Evolutionary conservation across 768 basidiomycete species (phyloP), one percentile per base, ranked within the genome.

Genomic region (Pulveroboletus sp.): DNA sequence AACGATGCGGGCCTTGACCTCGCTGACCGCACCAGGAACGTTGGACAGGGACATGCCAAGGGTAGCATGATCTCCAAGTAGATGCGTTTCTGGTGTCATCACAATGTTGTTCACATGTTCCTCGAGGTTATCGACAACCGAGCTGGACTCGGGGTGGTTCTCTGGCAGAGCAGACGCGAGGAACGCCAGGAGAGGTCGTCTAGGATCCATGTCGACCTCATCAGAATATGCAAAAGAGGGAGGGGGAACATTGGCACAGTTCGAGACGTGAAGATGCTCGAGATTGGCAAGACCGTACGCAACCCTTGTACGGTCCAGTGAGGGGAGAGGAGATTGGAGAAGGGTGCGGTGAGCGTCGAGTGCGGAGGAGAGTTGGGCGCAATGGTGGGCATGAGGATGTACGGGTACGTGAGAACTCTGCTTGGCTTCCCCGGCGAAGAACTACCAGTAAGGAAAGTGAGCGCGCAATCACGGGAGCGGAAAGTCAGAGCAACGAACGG

Each of bases 1-100:
- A 0, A 84, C 86, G 50, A 93, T 69, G 50, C 77, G 78, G 2
- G 83, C 83, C 72, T 89, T 88, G 62, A 93, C 91, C 9, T 92
- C 86, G 56, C 76, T 82, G 48, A 91, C 77, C 2, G 93, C 67
- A 52, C 86, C 88, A 7, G 89, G 90, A 14, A 89, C 88, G 18
- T 58, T 62, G 46, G 55, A 51, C 31, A 62, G 27, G 0, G 51
- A 45, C 67, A 57, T 65, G 33, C 72, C 72, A 28, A 71, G 54
- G 11, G 73, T 68, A 18, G 68, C 72, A 21, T 70, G 66, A 0
- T 65, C 73, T 15, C 79, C 76, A 45, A 82, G 73, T 49, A 84
- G 72, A 55, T 76, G 67, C 1, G 67, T 55, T 41, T 72, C 69
- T 39, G 70, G 66, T 15, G 67, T 65, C 49, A 73, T 62, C 14